These are phyloP conservation scores for Ganoderma multipileum DNA, from an alignment of 1,284 basidiomycete species.

Conservation along the genomic window DNA sequence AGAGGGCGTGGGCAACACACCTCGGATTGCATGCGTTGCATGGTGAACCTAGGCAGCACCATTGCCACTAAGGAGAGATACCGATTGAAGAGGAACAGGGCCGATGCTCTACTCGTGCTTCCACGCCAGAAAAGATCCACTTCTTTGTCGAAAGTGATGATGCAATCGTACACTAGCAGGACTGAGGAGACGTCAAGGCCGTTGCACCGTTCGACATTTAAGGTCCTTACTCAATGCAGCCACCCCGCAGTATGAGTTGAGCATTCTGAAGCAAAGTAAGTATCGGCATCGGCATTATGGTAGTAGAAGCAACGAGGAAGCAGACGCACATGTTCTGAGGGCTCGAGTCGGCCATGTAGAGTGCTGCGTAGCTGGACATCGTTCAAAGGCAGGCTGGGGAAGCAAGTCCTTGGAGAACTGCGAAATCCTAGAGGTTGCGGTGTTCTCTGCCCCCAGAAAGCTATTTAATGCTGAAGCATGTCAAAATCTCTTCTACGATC, in stretches of 20 bases:
- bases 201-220: background rate
- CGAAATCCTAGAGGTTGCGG: background rate
- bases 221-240: background rate
- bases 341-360: background rate
- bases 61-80: background rate
- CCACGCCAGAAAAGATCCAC: background rate
- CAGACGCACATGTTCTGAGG: background rate
- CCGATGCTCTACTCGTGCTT: background rate
- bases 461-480: background rate
- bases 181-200: background rate
- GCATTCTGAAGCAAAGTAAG: background rate
- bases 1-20: background rate
- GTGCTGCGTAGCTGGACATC: background rate
- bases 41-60: background rate
- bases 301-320: background rate
- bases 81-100: background rate
- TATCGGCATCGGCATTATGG: too few relatives aligned
- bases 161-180: background rate
- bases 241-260: background rate
- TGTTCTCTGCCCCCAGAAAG: background rate
- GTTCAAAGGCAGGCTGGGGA: background rate
- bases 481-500: background rate
- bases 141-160: background rate
- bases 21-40: background rate
- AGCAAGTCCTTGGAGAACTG: background rate